These are phyloP conservation scores for Ophiocordyceps camponoti-rufipedis DNA, from an alignment of 2,329 filamentous ascomycete genomes.

Conservation along the genomic window DNA sequence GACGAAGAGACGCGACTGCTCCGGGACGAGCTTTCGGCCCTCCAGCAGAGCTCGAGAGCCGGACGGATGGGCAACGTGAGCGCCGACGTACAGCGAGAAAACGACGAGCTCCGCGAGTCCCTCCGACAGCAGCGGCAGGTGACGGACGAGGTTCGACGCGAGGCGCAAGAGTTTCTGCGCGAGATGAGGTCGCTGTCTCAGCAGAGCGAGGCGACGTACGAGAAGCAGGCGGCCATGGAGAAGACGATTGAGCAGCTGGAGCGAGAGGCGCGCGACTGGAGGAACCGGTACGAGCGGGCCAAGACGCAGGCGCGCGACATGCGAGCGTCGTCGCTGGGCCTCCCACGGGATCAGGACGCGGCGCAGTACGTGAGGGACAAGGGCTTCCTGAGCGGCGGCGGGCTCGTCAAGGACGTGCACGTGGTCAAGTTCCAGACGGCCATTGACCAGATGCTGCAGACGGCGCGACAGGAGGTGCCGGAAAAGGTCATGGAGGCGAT, in stretches of 20 bases:
- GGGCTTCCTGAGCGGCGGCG: conserved; percentile 50
- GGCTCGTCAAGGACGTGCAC: conserved; percentile 76
- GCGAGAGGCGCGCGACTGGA: conserved; percentile 76
- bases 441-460: conserved; percentile 75
- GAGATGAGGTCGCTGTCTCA: conserved; percentile 83
- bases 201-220: conserved; percentile 59
- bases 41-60: conserved; percentile 12
- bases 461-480: conserved; percentile 55
- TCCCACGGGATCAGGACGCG: conserved; percentile 52
- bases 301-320: conserved; percentile 76
- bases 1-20: conserved; percentile 43
- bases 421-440: conserved; percentile 90
- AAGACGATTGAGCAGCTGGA: conserved; percentile 61
- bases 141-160: conserved; percentile 70
- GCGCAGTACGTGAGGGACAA: conserved; percentile 46
- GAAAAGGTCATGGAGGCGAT: conserved; percentile 66
- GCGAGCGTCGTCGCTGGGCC: conserved; percentile 61
- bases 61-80: conserved; percentile 18
- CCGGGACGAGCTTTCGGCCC: conserved; percentile 27
- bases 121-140: conserved; percentile 60
- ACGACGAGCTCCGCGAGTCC: conserved; percentile 47
- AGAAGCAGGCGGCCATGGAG: conserved; percentile 65
- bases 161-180: conserved; percentile 64
- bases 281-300: conserved; percentile 67
- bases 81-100: conserved; percentile 43